Base-by-base conservation (phyloP, 805 yeast species). In the Clavispora phyllophila region DNA sequence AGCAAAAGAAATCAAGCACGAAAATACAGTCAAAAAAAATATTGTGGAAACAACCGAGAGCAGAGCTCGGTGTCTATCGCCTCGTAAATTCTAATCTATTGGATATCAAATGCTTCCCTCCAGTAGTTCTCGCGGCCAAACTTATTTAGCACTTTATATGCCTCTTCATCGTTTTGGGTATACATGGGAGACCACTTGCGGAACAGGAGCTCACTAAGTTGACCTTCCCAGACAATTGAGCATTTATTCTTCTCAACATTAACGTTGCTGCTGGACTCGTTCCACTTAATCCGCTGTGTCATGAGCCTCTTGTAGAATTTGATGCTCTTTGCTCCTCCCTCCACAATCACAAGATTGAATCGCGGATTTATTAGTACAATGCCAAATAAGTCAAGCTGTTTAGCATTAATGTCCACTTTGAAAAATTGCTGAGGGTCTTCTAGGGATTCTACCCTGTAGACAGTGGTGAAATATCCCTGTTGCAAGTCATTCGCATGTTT, bases 381-480 rank as follows among this genome's bases (percentile, higher is more conserved):
- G 0, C 99, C 99, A 2, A 68, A 70, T 20, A 90, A 61, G 2
- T 68, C 75, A 37, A 79, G 58, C 57, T 91, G 91, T 49, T 79
- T 79, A 1, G 96, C 95, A 60, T 88, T 88, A 47, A 76, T 77
- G 54, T 87, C 90, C 7, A 90, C 74, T 55, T 89, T 86, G 62
- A 69, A 89, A 36, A 76, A 64, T 49, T 87, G 86, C 47, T 82
- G 81, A 0, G 85, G 83, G 58, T 82, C 82, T 1, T 68, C 65
- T 10, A 87, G 60, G 36, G 70, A 62, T 17, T 70, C 63, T 12
- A 89, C 68, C 14, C 69, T 64, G 58, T 81, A 88, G 1, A 85
- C 88, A 2, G 79, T 72, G 19, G 81, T 68, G 49, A 56, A 68
- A 28, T 67, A 62, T 0, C 93, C 93, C 41, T 69, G 68, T 1